phyloP scores from a whole-genome alignment of 768 basidiomycete species.

The Leucosporidium yakuticum region DNA sequence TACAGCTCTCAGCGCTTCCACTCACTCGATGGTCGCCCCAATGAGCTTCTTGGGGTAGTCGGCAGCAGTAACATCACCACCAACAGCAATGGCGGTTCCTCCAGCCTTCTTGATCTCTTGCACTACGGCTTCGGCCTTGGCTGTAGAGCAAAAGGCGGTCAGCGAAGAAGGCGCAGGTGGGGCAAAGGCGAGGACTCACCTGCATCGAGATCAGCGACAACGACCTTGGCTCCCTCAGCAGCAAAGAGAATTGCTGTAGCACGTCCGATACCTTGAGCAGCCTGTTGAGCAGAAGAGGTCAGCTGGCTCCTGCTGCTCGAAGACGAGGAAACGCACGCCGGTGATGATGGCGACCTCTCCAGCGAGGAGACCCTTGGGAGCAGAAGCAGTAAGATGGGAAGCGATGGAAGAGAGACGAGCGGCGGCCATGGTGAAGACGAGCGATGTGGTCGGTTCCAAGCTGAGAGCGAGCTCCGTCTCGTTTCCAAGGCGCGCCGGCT shows the following conservation, averaged over 20 bases:
- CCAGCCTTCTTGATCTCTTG: constrained; percentile 67
- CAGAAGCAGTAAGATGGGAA: background rate
- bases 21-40: constrained; percentile 66
- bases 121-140: constrained; percentile 60
- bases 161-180: too few relatives aligned
- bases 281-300: constrained; percentile 19
- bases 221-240: constrained; percentile 78
- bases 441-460: too few relatives aligned
- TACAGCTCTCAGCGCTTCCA: constrained; percentile 24
- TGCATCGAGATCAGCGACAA: constrained; percentile 77
- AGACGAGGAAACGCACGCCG: constrained; percentile 49
- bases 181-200: constrained; percentile 30
- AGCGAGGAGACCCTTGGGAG: background rate
- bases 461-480: too few relatives aligned
- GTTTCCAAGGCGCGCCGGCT: too few relatives aligned
- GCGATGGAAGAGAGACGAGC: background rate
- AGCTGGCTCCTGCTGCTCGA: too few relatives aligned
- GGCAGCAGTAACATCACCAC: constrained; percentile 74
- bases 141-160: background rate
- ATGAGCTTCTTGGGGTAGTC: constrained; percentile 75
- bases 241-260: constrained; percentile 70
- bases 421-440: background rate
- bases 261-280: constrained; percentile 65
- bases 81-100: constrained; percentile 66
- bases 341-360: constrained; percentile 79